phyloP scores from a whole-genome alignment of 352 stramenopile genomes.

The Phytophthora cryptogea region DNA sequence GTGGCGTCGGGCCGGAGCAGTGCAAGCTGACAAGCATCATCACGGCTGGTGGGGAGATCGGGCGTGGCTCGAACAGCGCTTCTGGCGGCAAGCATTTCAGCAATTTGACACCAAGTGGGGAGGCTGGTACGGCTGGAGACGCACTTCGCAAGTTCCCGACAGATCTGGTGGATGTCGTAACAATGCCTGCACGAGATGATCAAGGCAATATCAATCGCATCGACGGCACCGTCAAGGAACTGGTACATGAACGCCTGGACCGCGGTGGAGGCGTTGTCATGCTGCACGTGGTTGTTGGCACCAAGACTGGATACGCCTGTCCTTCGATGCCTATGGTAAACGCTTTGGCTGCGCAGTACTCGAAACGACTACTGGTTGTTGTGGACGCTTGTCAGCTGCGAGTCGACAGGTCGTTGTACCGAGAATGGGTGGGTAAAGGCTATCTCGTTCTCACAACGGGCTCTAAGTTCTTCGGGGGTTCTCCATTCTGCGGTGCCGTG shows the following conservation, averaged over 20 bases:
- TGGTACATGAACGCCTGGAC: constrained; percentile 54
- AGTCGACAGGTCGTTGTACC: constrained; percentile 60
- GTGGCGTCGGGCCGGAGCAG: constrained; percentile 28
- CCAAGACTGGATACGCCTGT: constrained; percentile 86
- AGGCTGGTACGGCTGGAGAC: constrained; percentile 45
- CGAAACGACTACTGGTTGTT: constrained; percentile 78
- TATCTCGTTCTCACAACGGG: constrained; percentile 84
- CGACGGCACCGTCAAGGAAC: constrained; percentile 46
- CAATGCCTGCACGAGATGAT: constrained; percentile 60
- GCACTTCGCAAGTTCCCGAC: constrained; percentile 62
- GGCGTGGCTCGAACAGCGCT: constrained; percentile 74
- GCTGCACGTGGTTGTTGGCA: constrained; percentile 84
- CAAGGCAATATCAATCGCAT: constrained; percentile 55
- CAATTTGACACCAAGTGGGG: constrained; percentile 74
- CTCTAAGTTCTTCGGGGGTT: constrained; percentile 89
- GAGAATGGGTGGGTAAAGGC: constrained; percentile 61
- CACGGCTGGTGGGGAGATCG: constrained; percentile 83
- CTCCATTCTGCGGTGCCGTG: constrained; percentile 85
- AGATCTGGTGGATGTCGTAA: constrained; percentile 67
- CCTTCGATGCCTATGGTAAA: constrained; percentile 73
- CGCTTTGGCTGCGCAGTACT: constrained; percentile 54
- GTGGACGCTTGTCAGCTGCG: constrained; percentile 90
- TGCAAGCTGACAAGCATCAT: constrained; percentile 86
- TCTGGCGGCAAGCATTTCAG: constrained; percentile 85
- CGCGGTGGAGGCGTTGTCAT: constrained; percentile 59